phyloP scores from a whole-genome alignment of 2,329 filamentous ascomycete species.

The Ceratocystiopsis minuta region DNA sequence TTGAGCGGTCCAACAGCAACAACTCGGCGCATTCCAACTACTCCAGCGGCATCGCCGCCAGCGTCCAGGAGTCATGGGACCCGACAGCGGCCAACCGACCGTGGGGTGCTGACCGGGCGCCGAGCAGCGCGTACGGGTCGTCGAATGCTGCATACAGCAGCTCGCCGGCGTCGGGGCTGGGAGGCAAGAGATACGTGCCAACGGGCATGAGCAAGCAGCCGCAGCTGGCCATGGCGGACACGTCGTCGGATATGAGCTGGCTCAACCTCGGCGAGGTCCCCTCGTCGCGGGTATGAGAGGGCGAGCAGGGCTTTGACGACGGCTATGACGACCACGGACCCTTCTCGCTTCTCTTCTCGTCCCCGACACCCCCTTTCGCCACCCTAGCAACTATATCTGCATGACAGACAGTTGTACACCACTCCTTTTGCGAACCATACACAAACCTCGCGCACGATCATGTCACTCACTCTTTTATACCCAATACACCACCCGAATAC shows the following conservation, averaged over 20 bases:
- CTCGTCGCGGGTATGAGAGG: slow-evolving; percentile 3
- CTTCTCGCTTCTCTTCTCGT: background rate
- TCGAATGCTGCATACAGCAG: slow-evolving; percentile 20
- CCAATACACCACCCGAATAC: too few relatives aligned
- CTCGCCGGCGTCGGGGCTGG: slow-evolving; percentile 15
- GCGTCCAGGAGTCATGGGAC: slow-evolving; percentile 39
- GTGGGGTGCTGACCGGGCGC: slow-evolving; percentile 31
- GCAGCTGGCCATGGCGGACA: slow-evolving; percentile 30
- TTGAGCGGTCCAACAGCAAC: slow-evolving; percentile 37
- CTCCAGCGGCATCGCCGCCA: slow-evolving; percentile 48
- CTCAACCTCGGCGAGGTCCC: slow-evolving; percentile 43
- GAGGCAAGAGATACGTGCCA: slow-evolving; percentile 5
- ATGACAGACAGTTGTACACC: background rate
- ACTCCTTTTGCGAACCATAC: background rate
- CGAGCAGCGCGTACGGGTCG: slow-evolving; percentile 33
- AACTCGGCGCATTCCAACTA: slow-evolving; percentile 34
- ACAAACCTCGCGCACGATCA: background rate
- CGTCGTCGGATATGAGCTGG: slow-evolving; percentile 60
- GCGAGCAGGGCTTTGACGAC: background rate
- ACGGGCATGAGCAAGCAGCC: slow-evolving; percentile 29
- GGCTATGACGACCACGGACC: background rate
- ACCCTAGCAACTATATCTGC: too few relatives aligned
- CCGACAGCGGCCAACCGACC: slow-evolving; percentile 24
- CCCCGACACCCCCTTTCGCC: background rate
- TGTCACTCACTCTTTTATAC: too few relatives aligned